Evolutionary conservation across 2,329 filamentous ascomycete genomes (phyloP).

Genomic region (Diplodia corticola): DNA sequence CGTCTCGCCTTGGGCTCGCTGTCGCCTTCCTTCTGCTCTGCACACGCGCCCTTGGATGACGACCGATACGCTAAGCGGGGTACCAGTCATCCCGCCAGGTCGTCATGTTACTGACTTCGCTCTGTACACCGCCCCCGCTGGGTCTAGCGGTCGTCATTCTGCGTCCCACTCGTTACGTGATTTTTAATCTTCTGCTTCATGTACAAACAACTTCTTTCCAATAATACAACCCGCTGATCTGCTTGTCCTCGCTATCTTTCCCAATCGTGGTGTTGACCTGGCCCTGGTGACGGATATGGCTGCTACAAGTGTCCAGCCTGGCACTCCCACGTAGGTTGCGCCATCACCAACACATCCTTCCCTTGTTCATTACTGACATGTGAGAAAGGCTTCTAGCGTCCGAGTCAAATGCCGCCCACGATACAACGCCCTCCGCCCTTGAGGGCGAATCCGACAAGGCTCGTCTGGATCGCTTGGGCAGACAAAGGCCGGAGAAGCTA

Average conservation of each 20-base stretch:
- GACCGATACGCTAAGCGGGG: background rate
- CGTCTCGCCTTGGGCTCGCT: background rate
- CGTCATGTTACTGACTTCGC: background rate
- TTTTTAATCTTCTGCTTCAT: background rate
- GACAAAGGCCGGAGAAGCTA: constrained; percentile 58
- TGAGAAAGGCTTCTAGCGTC: background rate
- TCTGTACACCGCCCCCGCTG: constrained; percentile 4
- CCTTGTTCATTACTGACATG: background rate
- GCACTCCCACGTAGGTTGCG: background rate
- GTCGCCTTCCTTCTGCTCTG: background rate
- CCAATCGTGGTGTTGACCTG: background rate
- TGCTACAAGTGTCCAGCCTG: background rate
- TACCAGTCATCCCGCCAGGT: background rate
- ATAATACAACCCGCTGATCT: background rate
- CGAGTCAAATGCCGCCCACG: background rate
- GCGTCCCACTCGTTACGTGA: background rate
- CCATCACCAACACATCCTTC: background rate
- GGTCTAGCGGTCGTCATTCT: constrained; percentile 16
- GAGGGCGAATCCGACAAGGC: constrained; percentile 18
- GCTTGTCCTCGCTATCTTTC: background rate
- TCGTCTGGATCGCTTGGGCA: constrained; percentile 58
- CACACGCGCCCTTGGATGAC: background rate
- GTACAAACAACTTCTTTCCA: background rate
- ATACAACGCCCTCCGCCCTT: background rate
- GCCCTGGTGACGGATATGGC: background rate